Evolutionary conservation across 176 grass and related monocot species (phyloP), one percentile per base, ranked within the genome.

Genomic region (Calamus simplicifolius): DNA sequence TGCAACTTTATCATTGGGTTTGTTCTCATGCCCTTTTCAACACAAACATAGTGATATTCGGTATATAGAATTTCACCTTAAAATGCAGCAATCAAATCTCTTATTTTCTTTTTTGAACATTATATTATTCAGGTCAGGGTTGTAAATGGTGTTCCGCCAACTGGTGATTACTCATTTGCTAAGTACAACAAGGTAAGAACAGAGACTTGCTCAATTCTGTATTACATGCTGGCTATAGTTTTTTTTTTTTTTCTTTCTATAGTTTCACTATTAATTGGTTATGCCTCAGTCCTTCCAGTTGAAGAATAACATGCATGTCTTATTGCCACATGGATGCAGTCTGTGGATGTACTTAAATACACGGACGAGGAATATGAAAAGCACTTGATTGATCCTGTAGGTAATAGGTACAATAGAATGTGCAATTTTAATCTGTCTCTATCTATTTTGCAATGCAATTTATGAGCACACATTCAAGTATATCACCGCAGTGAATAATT

Each of bases 321-420:
- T 50, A 62, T 77, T 73, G 29, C n/a, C 61, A 74, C 69, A 6
- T 30, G 76, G 59, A 74, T 85, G 58, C 83, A 97, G 92, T 91
- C 80, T 31, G 92, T 77, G 51, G 92, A 97, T 56, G 62, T 97
- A 67, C 72, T 91, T 16, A 91, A 82, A 61, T 97, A 97, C 73
- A 91, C 83, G 0, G 81, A 80, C 56, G 87, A 97, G 67, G 93
- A 97, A 78, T 97, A 97, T n/a, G 87, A 92, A 75, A 97, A 97
- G 70, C 77, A 79, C 67, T 88, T 97, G 79, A 76, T 68, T 78
- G 87, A 97, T 80, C 87, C 84, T 91, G 93, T 97, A 88, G 75
- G 87, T 88, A 92, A 56, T 80, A 61, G 49, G 52, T 79, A 23
- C 64, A 19, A 28, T 66, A 35, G 51, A 26, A 12, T 62, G 59